Evolutionary conservation across 169 alveolate species (phyloP).

Genomic region (Besnoitia besnoiti): DNA sequence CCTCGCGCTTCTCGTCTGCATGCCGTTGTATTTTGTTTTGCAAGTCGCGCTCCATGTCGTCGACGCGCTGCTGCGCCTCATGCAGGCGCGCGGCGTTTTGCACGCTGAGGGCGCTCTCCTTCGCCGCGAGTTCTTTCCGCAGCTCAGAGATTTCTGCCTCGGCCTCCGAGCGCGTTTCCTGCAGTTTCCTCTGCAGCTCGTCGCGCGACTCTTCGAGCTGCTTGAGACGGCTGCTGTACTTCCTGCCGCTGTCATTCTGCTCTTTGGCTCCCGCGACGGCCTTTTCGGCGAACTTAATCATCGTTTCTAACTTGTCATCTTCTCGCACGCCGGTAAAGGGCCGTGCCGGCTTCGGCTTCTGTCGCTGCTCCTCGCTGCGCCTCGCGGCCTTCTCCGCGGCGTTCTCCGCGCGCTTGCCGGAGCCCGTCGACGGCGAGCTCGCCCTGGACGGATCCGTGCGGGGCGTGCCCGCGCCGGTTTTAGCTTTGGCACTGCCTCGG

Average conservation of each 20-base stretch:
- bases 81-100: constrained; percentile 57
- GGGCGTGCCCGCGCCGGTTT: too few relatives aligned
- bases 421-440: too few relatives aligned
- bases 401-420: neutral
- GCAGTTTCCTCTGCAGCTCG: constrained; percentile 1
- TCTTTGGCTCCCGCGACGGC: neutral
- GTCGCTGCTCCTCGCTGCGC: neutral
- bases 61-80: constrained; percentile 39
- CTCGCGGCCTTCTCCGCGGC: neutral
- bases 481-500: too few relatives aligned
- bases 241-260: neutral
- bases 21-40: constrained; percentile 18
- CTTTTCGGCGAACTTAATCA: neutral
- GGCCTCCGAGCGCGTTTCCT: constrained; percentile 23
- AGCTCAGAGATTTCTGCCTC: constrained; percentile 22
- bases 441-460: too few relatives aligned
- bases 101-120: constrained; percentile 55
- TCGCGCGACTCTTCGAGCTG: neutral
- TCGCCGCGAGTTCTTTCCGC: constrained; percentile 46
- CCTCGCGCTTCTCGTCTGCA: constrained; percentile 23
- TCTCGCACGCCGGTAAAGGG: neutral
- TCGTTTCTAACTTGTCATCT: neutral
- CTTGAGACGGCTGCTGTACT: neutral
- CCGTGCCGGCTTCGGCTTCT: neutral
- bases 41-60: constrained; percentile 19